phyloP scores from a whole-genome alignment of 2,329 filamentous ascomycete species.

The Stachybotrys chlorohalonatus region DNA sequence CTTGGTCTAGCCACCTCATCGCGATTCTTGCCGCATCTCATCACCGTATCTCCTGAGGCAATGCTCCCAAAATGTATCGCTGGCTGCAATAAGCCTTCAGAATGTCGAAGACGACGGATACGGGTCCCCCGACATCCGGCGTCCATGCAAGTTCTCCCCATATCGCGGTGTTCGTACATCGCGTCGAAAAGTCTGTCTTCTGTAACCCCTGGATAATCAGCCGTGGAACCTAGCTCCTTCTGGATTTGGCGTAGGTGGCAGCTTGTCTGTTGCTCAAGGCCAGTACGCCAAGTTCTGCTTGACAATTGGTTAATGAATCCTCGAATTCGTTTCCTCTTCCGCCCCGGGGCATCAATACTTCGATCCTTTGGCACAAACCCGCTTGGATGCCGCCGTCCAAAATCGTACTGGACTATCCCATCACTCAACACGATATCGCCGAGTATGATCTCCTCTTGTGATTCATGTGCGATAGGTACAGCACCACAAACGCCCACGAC shows the following conservation, averaged over 20 bases:
- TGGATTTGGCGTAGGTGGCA: background rate
- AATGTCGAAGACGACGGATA: background rate
- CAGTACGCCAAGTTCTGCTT: no score
- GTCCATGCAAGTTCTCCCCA: background rate
- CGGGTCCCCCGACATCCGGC: background rate
- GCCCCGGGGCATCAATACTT: background rate
- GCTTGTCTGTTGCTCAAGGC: background rate
- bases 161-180: background rate
- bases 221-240: background rate
- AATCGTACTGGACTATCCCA: slow-evolving; percentile 13
- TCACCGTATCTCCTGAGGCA: slow-evolving; percentile 27
- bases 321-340: background rate
- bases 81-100: slow-evolving; percentile 6
- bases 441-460: slow-evolving; percentile 7
- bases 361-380: background rate
- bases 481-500: slow-evolving; percentile 12
- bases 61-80: slow-evolving; percentile 27
- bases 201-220: background rate
- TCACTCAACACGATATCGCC: slow-evolving; percentile 16
- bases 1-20: slow-evolving; percentile 18
- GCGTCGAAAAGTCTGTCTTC: background rate
- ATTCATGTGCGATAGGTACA: slow-evolving; percentile 4
- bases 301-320: background rate
- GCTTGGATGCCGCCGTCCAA: background rate
- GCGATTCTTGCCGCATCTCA: slow-evolving; percentile 25